Percentiles rank a stretch among this genome's conserved stretches.
phyloP scores from a whole-genome alignment of 2,329 filamentous ascomycete species.

The Aspergillus jensenii region DNA sequence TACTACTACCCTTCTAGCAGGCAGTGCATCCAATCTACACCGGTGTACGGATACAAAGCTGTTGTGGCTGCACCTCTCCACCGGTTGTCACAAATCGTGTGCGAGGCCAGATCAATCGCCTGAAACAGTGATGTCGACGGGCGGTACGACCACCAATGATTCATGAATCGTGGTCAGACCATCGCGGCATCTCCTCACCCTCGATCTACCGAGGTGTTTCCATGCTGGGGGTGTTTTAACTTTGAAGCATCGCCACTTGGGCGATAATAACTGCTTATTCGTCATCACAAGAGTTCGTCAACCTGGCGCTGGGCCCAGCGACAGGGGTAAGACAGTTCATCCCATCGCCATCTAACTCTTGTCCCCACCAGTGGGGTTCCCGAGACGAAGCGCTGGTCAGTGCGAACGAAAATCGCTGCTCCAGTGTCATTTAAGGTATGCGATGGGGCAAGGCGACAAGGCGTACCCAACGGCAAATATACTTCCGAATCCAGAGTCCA shows the following conservation, averaged over 20 bases:
- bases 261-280: background rate
- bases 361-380: slow-evolving; percentile 15
- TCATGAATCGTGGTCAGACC: too few species aligned
- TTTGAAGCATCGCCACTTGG: background rate
- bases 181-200: background rate
- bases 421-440: background rate
- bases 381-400: slow-evolving; percentile 15
- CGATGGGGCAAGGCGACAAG: too few species aligned
- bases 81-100: background rate
- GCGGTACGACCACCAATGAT: too few species aligned
- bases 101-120: too few species aligned
- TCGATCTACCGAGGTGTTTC: too few species aligned
- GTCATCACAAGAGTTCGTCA: background rate
- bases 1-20: too few species aligned
- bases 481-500: background rate
- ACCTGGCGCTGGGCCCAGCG: background rate
- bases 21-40: too few species aligned
- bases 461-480: too few species aligned
- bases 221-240: background rate
- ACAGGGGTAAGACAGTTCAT: slow-evolving; percentile 13
- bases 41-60: too few species aligned
- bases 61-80: background rate
- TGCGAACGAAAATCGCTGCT: slow-evolving; percentile 6
- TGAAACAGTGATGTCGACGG: too few species aligned
- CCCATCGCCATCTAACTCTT: slow-evolving; percentile 2